Base-by-base conservation (phyloP, 257 asterid genomes). In the Capsicum baccatum region DNA sequence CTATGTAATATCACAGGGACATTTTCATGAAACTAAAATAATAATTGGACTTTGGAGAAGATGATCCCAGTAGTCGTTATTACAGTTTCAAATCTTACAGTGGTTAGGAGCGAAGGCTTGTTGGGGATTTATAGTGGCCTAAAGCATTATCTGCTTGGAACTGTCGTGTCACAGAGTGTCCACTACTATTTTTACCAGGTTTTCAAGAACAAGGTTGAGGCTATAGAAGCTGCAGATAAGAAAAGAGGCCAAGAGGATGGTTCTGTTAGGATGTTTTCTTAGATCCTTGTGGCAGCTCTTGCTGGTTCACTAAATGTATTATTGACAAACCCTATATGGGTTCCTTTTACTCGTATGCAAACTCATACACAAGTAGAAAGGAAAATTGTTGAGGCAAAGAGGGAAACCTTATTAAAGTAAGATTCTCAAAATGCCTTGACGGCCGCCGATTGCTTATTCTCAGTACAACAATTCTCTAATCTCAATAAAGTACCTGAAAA, bases 321-420 rank as follows among this genome's bases (percentile, higher is more conserved):
- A 87, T 80, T 92, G 68, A 94, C 99, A 81, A 95, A 86, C 85
- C 99, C 99, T 35, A 92, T 94, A 91, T 95, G 99, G 98, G 95
- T 94, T 52, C 94, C 94, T 64, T 98, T 95, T 86, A 95, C 98
- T 79, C 98, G 97, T 71, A 95, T 95, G 99, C 99, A 95, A 97
- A 21, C 26, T 21, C 26, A 21, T 21, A 21, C 26, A 21, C 26
- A 21, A 21, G 26, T 21, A 21, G 26, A 21, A 21, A 21, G 26
- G 26, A 21, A 21, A 21, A 21, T 21, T 21, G 26, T 21, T 21
- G 26, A 21, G 26, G 26, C 26, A 21, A 21, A 21, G 26, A 21
- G 26, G 26, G 26, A 21, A 21, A 21, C 26, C 26, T 21, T 21
- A 21, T 21, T 21, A 21, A 21, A 21, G 26, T 21, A 21, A 21